Base-by-base conservation (phyloP, 352 stramenopile species). In the Phytophthora melonis region DNA sequence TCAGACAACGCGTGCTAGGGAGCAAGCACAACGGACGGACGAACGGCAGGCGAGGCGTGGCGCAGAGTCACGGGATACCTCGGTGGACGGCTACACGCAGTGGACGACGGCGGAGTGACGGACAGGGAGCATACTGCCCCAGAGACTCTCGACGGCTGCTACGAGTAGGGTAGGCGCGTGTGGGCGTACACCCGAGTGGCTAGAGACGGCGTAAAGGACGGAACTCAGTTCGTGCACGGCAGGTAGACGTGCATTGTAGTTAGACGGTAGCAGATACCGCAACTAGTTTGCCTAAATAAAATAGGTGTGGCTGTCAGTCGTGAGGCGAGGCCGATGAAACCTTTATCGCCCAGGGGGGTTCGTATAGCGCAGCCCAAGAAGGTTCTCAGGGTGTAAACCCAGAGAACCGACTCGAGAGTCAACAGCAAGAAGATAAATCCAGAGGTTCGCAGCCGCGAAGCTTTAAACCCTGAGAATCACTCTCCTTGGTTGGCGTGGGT, bases 141-240 rank as follows among this genome's bases (percentile, higher is more conserved):
- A 19, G 14, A 49, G 41, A 21, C 18, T 49, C 14, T 49, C 18
- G 41, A 21, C 49, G 49, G 49, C 49, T 55, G 49, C 7, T 7
- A 55, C 49, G n/a, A 55, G 49, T 55, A 55, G 19, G 49, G 49
- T 27, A 55, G 49, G 49, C 19, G n/a, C 21, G 49, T 18, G 49
- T 55, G 49, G 49, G 49, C 49, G 49, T 27, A n/a, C 49, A 27
- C 45, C 49, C 49, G 49, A 55, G 49, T 55, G 49, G 19, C 41
- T 19, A 49, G 41, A 49, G 41, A 21, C 13, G 41, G 14, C 14
- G 18, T 9, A 2, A 49, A 21, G 41, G 6, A 7, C 41, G 16
- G 41, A 49, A 9, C 41, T 21, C 41, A 21, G 4, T 21, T 49
- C 41, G 16, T 49, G 14, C 6, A 49, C 41, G 41, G 13, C 18